These are phyloP conservation scores for Ustilago nuda DNA, from an alignment of 1,284 basidiomycete species.

Conservation along the genomic window DNA sequence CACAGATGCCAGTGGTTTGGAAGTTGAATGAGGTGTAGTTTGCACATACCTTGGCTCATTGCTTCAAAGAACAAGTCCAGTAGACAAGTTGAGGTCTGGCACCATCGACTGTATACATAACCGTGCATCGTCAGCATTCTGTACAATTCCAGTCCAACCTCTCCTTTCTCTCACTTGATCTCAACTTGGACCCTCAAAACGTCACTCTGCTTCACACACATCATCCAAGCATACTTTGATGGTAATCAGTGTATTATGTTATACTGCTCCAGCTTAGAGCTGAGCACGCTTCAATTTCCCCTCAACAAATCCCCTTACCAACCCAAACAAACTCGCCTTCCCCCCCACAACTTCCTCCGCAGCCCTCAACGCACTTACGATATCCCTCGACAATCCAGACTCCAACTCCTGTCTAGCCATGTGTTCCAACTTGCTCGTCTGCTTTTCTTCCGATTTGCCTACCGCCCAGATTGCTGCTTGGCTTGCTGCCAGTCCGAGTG, in stretches of 20 bases:
- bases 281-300: constrained; percentile 23
- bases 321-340: constrained; percentile 18
- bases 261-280: constrained; percentile 3
- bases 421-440: constrained; percentile 25
- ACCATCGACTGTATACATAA: constrained; percentile 4
- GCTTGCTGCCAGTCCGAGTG: constrained; percentile 35
- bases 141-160: not conserved
- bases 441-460: constrained; percentile 30
- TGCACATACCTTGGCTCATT: constrained; percentile 44
- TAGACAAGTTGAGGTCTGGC: not conserved
- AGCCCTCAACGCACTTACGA: constrained; percentile 35
- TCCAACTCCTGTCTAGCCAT: constrained; percentile 47
- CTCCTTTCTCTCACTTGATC: not conserved
- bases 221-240: not conserved
- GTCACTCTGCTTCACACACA: not conserved
- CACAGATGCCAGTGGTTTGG: constrained; percentile 29
- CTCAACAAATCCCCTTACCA: constrained; percentile 38
- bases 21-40: not conserved
- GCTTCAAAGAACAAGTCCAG: constrained; percentile 18
- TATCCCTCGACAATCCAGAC: constrained; percentile 36
- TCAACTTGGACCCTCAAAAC: not conserved
- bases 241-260: not conserved
- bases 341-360: constrained; percentile 35
- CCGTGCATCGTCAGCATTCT: constrained; percentile 4
- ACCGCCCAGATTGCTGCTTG: constrained; percentile 51